Percentiles rank a stretch among this genome's conserved stretches.
Conservation (phyloP, 495 filamentous ascomycete genomes). For the Penicillium ucsense region DNA sequence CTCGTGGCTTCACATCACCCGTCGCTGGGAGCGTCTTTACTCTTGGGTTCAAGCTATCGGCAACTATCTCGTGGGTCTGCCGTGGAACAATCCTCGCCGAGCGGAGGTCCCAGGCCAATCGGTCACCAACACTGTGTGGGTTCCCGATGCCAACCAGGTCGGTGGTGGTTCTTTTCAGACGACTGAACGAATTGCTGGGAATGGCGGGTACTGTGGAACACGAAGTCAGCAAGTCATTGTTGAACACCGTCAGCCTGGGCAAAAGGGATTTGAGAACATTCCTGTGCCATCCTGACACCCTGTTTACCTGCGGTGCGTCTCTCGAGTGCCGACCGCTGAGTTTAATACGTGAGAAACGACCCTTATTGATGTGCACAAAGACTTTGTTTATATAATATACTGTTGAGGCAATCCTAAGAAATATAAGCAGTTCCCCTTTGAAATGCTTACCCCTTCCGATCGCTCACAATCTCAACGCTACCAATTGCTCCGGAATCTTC, state of each 20-base stretch:
- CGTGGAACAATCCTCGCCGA: slow-evolving; percentile 49
- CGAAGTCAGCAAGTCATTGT: slow-evolving; percentile 47
- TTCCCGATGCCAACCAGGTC: slow-evolving; percentile 19
- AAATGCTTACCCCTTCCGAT: too few relatives aligned
- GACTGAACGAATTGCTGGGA: slow-evolving; percentile 31
- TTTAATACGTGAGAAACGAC: too few relatives aligned
- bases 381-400: too few relatives aligned
- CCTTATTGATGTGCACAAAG: too few relatives aligned
- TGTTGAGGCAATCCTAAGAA: too few relatives aligned
- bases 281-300: slow-evolving; percentile 14
- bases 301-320: too few relatives aligned
- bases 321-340: too few relatives aligned
- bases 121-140: slow-evolving; percentile 48
- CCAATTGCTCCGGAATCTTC: too few relatives aligned
- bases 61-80: slow-evolving; percentile 42
- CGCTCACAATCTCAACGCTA: too few relatives aligned
- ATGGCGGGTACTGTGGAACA: slow-evolving; percentile 50
- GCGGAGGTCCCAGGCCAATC: slow-evolving; percentile 40
- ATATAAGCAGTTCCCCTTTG: too few relatives aligned
- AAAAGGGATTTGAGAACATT: slow-evolving; percentile 44
- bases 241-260: slow-evolving; percentile 37
- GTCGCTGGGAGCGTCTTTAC: slow-evolving; percentile 52
- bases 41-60: slow-evolving; percentile 43
- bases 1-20: slow-evolving; percentile 44
- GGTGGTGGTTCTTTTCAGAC: slow-evolving; percentile 33